Base-by-base conservation (phyloP, 169 alveolate genomes). In the Amoebophrya sp. region DNA sequence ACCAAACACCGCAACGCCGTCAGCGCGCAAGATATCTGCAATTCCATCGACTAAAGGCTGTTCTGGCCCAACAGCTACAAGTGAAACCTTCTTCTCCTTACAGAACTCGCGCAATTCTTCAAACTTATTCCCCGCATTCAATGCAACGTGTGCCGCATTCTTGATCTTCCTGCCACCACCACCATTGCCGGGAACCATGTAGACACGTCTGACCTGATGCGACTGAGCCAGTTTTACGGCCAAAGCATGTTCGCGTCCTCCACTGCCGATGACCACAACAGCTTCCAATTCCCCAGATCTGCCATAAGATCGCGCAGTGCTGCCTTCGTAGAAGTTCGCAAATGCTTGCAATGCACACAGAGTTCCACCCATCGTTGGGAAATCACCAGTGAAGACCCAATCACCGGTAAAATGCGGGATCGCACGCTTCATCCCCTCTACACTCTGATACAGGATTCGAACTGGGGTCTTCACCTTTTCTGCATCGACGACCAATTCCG, bases 381-480 rank as follows among this genome's bases (percentile, higher is more conserved):
- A 90, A 38, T 90, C 92, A 18, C 92, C 92, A 2, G 92, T 90
- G 83, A 90, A 90, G 41, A 40, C 40, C 92, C 92, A 78, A 36
- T 78, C 90, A 3, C 90, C 90, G 39, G 24, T 78, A 33, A 29
- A 39, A 18, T 41, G 89, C 89, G 92, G 92, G 23, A 90, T 90
- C 41, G 92, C 92, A 1, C 26, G 26, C n/a, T 41, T 78, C 29
- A 90, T 14, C 47, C 83, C 78, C 41, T 90, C 83, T 0, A 90
- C 53, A 12, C 89, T 90, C 26, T 90, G 92, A 33, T 41, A 90
- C 36, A 90, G 78, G 33, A 90, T 39, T 41, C 33, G 6, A n/a
- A 40, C 34, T 33, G 29, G 39, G 41, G 47, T 0, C 24, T 78
- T 14, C 47, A 78, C 0, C n/a, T n/a, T n/a, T 0, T 78, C 90